phyloP scores from a whole-genome alignment of 2,329 filamentous ascomycete genomes.

The Thelonectria olida region DNA sequence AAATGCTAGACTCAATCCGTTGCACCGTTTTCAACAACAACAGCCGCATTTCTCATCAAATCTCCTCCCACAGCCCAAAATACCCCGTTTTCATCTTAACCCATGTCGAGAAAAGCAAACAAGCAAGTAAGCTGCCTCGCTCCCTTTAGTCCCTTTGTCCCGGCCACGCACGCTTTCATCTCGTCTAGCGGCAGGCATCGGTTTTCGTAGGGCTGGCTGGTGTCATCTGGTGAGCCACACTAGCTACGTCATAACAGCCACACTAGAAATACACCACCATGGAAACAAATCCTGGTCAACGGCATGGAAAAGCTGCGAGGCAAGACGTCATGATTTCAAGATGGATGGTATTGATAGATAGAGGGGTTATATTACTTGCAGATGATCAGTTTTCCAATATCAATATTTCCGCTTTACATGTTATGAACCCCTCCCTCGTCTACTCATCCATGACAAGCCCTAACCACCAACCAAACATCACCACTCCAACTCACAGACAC shows the following conservation, averaged over 20 bases:
- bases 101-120: not conserved
- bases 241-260: not conserved
- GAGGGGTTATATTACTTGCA: not conserved
- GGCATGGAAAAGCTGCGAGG: not conserved
- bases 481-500: slow-evolving; percentile 16
- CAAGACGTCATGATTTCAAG: slow-evolving; percentile 13
- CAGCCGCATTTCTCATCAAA: not conserved
- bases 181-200: not conserved
- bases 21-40: not conserved
- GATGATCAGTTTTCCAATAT: too few relatives aligned
- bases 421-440: not conserved
- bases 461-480: not conserved
- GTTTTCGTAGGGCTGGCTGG: not conserved
- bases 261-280: not conserved
- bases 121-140: not conserved
- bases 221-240: not conserved
- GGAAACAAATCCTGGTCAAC: not conserved
- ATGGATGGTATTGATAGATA: not conserved
- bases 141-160: not conserved
- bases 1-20: too few relatives aligned
- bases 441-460: not conserved
- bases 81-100: not conserved
- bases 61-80: not conserved
- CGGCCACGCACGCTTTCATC: not conserved
- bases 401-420: too few relatives aligned